Evolutionary conservation across 306 rosid genomes (phyloP), one percentile per base, ranked within the genome.

Genomic region (Carpinus viminea): DNA sequence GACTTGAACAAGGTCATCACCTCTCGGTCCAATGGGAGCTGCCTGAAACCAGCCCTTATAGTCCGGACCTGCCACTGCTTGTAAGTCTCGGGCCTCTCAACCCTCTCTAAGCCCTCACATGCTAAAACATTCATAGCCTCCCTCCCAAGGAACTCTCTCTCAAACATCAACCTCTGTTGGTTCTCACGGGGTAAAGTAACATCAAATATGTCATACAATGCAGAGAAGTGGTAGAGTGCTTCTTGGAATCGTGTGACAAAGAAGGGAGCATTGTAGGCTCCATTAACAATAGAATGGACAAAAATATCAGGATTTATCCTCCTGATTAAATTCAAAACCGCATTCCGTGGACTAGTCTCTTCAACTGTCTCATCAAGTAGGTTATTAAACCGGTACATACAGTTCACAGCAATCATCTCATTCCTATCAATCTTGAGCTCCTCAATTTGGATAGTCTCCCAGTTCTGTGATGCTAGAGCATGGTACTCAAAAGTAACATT

Each of bases 401-500:
- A 70, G 9, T 70, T 70, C 54, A 70, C 54, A 20, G 74, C 74
- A 21, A 70, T 56, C 74, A 70, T 24, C 43, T 48, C 56, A 46
- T 70, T 70, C 55, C 41, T 47, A 9, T 70, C 55, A 70, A 70
- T 70, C 57, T 24, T 48, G 5, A 70, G 74, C 10, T 70, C 74
- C 56, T 70, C 74, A 70, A 70, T 68, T 70, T 15, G 74, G 17
- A 70, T 70, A 13, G 72, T 70, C 13, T 70, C 56, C 74, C 74
- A 70, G 10, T 12, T 45, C 21, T 70, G 74, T 70, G 74, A 47
- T 70, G 74, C 74, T 21, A 70, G 12, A 13, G 28, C 93, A 60
- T 87, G 85, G 76, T 83, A 93, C 80, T 90, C 86, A 70, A 93
- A 93, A 41, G 97, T 92, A 62, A 93, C 95, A 16, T 86, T 78